phyloP scores from a whole-genome alignment of 2,329 filamentous ascomycete genomes.

The Sporothrix protearum region DNA sequence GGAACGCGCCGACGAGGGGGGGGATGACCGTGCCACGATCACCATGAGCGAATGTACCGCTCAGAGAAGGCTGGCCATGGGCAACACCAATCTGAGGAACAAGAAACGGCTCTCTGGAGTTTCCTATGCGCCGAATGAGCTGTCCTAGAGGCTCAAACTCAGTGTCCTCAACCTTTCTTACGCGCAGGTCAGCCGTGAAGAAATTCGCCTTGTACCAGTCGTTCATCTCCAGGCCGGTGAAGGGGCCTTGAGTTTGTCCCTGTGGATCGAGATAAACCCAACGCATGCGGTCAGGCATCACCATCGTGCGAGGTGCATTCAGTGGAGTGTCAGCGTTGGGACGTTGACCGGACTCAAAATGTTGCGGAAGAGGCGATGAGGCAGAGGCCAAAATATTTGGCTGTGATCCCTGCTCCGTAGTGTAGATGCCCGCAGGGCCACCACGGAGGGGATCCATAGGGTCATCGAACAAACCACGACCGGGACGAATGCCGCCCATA shows the following conservation, averaged over 20 bases:
- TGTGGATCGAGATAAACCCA: conserved; percentile 98
- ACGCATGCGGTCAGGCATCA: conserved; percentile 98
- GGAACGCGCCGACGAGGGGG: conserved; percentile 89
- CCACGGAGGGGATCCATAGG: conserved; percentile 21
- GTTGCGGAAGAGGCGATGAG: conserved; percentile 21
- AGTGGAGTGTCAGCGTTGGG: conserved; percentile 45
- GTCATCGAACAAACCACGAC: conserved; percentile 31
- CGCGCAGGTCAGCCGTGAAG: conserved; percentile 89
- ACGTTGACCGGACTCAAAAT: conserved; percentile 41
- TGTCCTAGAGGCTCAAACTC: conserved; percentile 96
- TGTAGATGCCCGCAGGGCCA: conserved; percentile 17
- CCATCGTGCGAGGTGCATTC: conserved; percentile 77
- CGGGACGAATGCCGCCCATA: conserved; percentile 52
- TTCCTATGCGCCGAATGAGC: conserved; percentile 90
- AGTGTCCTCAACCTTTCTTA: conserved; percentile 88
- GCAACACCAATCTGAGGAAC: conserved; percentile 95
- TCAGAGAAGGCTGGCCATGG: conserved; percentile 67
- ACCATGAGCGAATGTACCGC: conserved; percentile 47
- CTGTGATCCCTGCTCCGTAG: conserved; percentile 31
- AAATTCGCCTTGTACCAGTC: conserved; percentile 99
- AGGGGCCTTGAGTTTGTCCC: conserved; percentile 87
- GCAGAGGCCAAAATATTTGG: conserved; percentile 28
- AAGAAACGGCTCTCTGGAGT: conserved; percentile 94
- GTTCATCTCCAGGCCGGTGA: conserved; percentile 97
- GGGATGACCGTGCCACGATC: conserved; percentile 66